Conservation (phyloP, 495 filamentous ascomycete genomes). For the Aspergillus funiculosus region DNA sequence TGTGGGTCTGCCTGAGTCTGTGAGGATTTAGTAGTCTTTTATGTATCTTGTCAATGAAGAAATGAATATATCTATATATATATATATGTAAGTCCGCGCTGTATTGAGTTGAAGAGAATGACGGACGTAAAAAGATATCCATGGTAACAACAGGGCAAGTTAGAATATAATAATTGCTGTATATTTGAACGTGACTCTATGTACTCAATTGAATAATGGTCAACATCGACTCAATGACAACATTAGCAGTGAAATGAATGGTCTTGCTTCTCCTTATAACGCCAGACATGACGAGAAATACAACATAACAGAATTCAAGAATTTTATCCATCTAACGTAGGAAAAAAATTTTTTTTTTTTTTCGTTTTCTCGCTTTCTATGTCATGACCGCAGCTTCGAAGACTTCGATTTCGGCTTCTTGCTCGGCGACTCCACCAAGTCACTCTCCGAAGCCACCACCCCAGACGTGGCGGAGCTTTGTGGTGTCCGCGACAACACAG, state of each 20-base stretch:
- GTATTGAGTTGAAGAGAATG: too few relatives aligned
- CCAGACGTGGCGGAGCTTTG: constrained; percentile 16
- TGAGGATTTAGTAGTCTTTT: constrained; percentile 12
- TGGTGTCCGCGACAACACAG: background rate
- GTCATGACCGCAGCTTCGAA: constrained; percentile 10
- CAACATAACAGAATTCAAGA: background rate
- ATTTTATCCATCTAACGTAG: constrained; percentile 11
- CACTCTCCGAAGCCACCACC: constrained; percentile 14
- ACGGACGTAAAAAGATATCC: too few relatives aligned
- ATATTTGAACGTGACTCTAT: too few relatives aligned
- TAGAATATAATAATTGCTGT: too few relatives aligned
- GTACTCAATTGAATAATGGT: too few relatives aligned
- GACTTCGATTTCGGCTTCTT: constrained; percentile 19
- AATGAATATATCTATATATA: background rate
- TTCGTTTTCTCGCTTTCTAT: constrained; percentile 24
- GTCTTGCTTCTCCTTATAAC: constrained; percentile 21
- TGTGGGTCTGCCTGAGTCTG: constrained; percentile 45
- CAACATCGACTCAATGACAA: too few relatives aligned
- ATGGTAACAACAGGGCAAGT: too few relatives aligned
- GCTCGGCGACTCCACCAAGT: constrained; percentile 12
- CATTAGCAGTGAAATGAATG: background rate
- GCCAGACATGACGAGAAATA: constrained; percentile 12
- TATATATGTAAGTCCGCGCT: background rate
- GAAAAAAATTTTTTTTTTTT: background rate
- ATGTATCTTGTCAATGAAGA: background rate